Evolutionary conservation across 176 grass and related monocot species (phyloP), one percentile per base, ranked within the genome.

Genomic region (Stipa capillata): DNA sequence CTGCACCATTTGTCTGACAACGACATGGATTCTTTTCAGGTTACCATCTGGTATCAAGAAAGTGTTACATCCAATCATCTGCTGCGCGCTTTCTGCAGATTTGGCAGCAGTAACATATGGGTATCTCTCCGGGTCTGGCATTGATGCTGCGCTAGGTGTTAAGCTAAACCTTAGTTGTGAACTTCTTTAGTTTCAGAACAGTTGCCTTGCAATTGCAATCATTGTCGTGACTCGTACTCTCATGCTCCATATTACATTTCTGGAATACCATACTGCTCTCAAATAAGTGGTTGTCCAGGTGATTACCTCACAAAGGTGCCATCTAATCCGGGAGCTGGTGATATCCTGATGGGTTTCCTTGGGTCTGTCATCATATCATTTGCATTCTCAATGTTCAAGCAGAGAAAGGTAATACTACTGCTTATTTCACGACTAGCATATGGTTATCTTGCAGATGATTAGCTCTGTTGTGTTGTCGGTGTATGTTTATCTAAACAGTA

Each of bases 291-390:
- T 74, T 88, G 9, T 85, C 54, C 74, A 98, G 96, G 87, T 81
- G 80, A 94, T 84, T 98, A 98, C 73, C 86, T 98, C 2, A 94
- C 92, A 15, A 98, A 94, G 78, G 64, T 14, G 24, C 58, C 96
- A 58, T 94, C 96, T 24, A 93, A 98, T 89, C 92, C 92, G 75
- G 96, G 92, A 83, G 92, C 96, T 10, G 92, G 96, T 54, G 92
- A 98, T 17, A 69, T 98, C 34, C 90, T 98, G 4, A 94, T 98
- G 96, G 85, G 96, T 1, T 98, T 98, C 83, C 96, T 98, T 43
- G 96, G 96, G 29, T 93, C 96, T 28, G 96, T 95, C 78, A 94
- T 98, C 77, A 81, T 98, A 84, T 93, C 96, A 63, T 98, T 94
- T 62, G 88, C 96, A 9, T 98, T 98, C 91, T 89, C 96, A 24